phyloP scores from a whole-genome alignment of 495 filamentous ascomycete species.

The Neurospora intermedia region DNA sequence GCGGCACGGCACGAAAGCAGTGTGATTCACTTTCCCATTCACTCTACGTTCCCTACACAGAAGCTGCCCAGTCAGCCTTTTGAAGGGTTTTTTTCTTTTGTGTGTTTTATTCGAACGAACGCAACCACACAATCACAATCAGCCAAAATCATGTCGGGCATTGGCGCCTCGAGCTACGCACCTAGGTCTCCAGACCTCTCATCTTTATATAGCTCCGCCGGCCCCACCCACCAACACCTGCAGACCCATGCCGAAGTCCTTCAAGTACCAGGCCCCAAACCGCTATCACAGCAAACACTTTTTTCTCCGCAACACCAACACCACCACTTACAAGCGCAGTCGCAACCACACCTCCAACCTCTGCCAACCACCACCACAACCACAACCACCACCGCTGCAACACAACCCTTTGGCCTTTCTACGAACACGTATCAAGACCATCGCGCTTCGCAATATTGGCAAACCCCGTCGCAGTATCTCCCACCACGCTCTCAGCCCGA shows the following conservation, averaged over 20 bases:
- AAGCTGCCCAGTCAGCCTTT: not conserved
- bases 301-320: conserved; percentile 11
- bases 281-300: conserved; percentile 16
- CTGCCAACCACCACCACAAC: conserved; percentile 16
- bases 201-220: conserved; percentile 32
- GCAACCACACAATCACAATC: not conserved
- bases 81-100: no score
- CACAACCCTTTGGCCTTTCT: not conserved
- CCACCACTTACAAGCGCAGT: conserved; percentile 12
- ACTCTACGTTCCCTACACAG: not conserved
- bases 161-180: conserved; percentile 33
- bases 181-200: conserved; percentile 48
- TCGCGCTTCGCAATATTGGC: not conserved
- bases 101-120: not conserved
- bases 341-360: conserved; percentile 3
- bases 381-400: conserved; percentile 14
- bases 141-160: conserved; percentile 29
- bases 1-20: not conserved
- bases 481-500: not conserved
- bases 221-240: conserved; percentile 13
- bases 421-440: conserved; percentile 3
- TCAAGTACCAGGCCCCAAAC: conserved; percentile 7
- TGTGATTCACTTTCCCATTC: not conserved
- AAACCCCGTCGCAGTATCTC: not conserved
- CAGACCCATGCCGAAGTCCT: conserved; percentile 7